A percentile compares a stretch with the other conserved stretches of the same genome.
phyloP scores from a whole-genome alignment of 768 basidiomycete species.

The Auricularia auricula-judae region DNA sequence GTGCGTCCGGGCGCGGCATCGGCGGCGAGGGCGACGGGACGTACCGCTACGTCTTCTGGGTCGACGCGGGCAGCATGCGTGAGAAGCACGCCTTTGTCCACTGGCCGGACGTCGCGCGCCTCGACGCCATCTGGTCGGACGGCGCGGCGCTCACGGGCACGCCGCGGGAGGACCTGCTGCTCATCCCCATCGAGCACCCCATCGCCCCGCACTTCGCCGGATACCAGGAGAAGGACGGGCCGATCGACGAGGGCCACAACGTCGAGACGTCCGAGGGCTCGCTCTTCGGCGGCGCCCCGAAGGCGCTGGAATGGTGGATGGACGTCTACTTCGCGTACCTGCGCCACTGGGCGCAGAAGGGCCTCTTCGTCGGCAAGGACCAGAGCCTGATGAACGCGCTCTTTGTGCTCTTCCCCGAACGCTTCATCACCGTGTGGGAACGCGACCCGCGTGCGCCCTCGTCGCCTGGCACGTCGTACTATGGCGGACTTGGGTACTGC shows the following conservation, averaged over 20 bases:
- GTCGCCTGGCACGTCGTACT: neutral
- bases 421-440: constrained; percentile 34
- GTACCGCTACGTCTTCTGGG: constrained; percentile 50
- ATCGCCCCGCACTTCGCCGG: constrained; percentile 20
- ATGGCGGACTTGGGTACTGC: neutral
- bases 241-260: constrained; percentile 25
- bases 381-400: constrained; percentile 42
- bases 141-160: constrained; percentile 21
- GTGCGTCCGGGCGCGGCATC: constrained; percentile 11
- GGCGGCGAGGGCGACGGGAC: neutral
- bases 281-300: constrained; percentile 42
- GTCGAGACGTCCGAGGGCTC: constrained; percentile 44
- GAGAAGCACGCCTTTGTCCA: constrained; percentile 27
- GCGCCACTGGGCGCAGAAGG: constrained; percentile 35
- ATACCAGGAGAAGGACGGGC: constrained; percentile 38
- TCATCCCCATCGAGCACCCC: constrained; percentile 33
- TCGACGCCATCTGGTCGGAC: constrained; percentile 30
- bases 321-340: constrained; percentile 39
- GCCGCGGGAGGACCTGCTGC: constrained; percentile 32
- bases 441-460: constrained; percentile 11
- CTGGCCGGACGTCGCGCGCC: constrained; percentile 38
- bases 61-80: constrained; percentile 44
- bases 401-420: constrained; percentile 33
- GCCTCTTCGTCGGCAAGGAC: constrained; percentile 47
- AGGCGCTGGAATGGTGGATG: constrained; percentile 35